Evolutionary conservation across 495 filamentous ascomycete genomes (phyloP).

Genomic region (Trichoderma virens): DNA sequence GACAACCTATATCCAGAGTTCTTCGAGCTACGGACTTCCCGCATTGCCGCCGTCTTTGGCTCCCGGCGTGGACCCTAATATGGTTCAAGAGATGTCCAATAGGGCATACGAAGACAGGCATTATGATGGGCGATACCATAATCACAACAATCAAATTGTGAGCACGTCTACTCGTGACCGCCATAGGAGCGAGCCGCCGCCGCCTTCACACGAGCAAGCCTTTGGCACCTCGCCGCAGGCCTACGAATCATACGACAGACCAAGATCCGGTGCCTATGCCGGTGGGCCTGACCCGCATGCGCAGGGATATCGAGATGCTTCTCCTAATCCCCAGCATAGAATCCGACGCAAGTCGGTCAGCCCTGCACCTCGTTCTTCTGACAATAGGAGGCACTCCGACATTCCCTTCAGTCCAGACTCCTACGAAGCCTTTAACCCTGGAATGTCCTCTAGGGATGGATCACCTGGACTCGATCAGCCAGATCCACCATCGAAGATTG

Average conservation of each 20-base stretch:
- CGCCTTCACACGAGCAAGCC: conserved; percentile 18
- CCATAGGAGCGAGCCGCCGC: conserved; percentile 30
- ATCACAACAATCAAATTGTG: conserved; percentile 33
- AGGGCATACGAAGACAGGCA: conserved; percentile 40
- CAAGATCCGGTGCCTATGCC: conserved; percentile 41
- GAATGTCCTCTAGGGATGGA: conserved; percentile 22
- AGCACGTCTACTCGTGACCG: conserved; percentile 32
- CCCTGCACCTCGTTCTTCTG: conserved; percentile 54
- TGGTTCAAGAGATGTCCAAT: conserved; percentile 51
- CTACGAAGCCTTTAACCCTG: conserved; percentile 68
- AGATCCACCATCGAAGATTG: conserved; percentile 49
- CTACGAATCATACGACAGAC: conserved; percentile 15
- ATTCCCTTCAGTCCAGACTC: conserved; percentile 87
- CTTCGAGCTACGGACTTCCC: conserved; percentile 32
- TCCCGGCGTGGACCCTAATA: conserved; percentile 56
- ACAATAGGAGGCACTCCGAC: conserved; percentile 47
- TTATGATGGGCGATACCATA: conserved; percentile 33
- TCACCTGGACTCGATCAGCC: conserved; percentile 32
- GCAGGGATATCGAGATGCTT: conserved; percentile 14
- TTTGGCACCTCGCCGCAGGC: conserved; percentile 16
- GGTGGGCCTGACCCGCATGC: conserved; percentile 40
- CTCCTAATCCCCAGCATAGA: conserved; percentile 31
- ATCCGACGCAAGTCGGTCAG: conserved; percentile 71
- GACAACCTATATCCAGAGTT: conserved; percentile 16
- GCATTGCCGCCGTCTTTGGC: conserved; percentile 60